A percentile compares a stretch with the other conserved stretches of the same genome.
These are phyloP conservation scores for Dendrobium chrysotoxum DNA, from an alignment of 106 monocot genomes.

Conservation along the genomic window DNA sequence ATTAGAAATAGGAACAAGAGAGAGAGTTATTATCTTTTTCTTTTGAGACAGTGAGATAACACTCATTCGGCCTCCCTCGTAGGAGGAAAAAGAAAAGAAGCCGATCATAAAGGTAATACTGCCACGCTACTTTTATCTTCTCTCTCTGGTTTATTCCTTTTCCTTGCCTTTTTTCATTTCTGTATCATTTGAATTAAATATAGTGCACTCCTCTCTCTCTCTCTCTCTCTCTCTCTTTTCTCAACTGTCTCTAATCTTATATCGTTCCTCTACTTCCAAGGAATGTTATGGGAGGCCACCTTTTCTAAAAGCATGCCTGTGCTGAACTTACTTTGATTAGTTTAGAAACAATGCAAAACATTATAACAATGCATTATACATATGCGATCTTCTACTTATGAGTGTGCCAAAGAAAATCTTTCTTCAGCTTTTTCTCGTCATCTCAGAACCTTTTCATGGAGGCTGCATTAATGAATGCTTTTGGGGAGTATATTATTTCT, in stretches of 20 bases:
- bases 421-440: slow-evolving; percentile 6
- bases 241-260: not conserved
- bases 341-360: not conserved
- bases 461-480: slow-evolving; percentile 3
- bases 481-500: not conserved
- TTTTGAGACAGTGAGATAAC: not conserved
- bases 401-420: not conserved
- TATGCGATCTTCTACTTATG: slow-evolving; percentile 4
- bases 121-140: not conserved
- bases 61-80: not conserved
- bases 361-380: not conserved
- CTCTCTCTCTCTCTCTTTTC: not conserved
- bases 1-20: not conserved
- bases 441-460: slow-evolving; percentile 7
- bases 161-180: not conserved
- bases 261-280: slow-evolving; percentile 1
- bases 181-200: not conserved
- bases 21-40: not conserved
- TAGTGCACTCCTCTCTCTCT: not conserved
- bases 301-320: slow-evolving; percentile 5
- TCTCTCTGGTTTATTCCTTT: not conserved
- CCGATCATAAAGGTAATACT: not conserved
- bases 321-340: not conserved
- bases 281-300: not conserved
- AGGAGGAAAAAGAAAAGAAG: not conserved